Conservation (phyloP, 1,284 basidiomycete species). For the Earliella scabrosa region DNA sequence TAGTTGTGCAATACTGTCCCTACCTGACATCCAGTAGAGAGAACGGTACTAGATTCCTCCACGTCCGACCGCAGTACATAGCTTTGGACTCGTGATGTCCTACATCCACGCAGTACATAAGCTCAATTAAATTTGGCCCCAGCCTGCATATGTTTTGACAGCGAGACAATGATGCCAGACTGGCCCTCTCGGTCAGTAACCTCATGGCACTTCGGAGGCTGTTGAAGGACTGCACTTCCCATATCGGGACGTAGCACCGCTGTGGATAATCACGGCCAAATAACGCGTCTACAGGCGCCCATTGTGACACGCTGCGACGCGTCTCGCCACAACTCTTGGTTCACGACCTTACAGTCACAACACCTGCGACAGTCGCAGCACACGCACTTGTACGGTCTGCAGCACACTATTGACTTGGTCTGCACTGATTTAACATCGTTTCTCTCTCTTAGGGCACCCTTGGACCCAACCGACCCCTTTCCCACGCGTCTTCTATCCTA, state of each 20-base stretch:
- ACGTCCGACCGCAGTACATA: no score
- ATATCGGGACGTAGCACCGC: not conserved
- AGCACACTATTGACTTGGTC: not conserved
- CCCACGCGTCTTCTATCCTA: not conserved
- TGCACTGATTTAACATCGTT: not conserved
- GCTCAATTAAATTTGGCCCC: no score
- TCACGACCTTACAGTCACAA: no score
- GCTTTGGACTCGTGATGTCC: no score
- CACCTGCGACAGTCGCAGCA: not conserved
- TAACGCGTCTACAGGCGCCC: not conserved
- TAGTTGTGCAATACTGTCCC: no score
- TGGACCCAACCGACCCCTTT: not conserved
- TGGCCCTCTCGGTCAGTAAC: not conserved
- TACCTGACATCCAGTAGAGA: no score
- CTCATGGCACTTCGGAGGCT: not conserved
- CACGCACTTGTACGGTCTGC: not conserved
- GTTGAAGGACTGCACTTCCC: not conserved
- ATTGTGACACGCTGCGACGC: not conserved
- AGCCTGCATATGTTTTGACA: no score
- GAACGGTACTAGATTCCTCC: no score
- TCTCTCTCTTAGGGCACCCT: not conserved
- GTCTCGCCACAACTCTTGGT: not conserved
- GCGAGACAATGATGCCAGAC: no score
- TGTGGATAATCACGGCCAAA: not conserved
- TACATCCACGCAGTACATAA: no score